Evolutionary conservation across 2,329 filamentous ascomycete species (phyloP), one percentile per base, ranked within the genome.

Genomic region (Westerdykella ornata): DNA sequence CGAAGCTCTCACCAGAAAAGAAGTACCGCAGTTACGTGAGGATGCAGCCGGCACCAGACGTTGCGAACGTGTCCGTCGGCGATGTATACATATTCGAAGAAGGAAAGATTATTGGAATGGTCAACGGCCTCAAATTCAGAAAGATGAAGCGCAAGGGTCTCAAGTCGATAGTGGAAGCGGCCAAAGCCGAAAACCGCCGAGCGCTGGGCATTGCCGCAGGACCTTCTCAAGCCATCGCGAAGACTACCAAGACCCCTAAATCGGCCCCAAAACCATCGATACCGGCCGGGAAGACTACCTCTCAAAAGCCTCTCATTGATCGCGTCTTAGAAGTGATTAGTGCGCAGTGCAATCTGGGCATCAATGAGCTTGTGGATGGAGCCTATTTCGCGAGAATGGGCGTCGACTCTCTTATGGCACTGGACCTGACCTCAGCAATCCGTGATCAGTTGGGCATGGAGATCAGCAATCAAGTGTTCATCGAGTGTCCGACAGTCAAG

Each of bases 261-360:
- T 26, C 22, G 12, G 12, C 22, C 8, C 22, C 8, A 11, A 26
- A 11, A 26, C 4, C 22, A 7, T 9, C 7, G 22, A 2, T 11
- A 4, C 3, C 12, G 22, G 12, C 22, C 22, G 12, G 12, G 22
- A 26, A 26, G 22, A 9, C 7, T 11, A 59, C 67, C 13, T 63
- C 70, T 48, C 68, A 55, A 33, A 72, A 57, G 56, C 76, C 29
- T 67, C 73, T 67, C 54, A 71, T 57, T 60, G 75, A 52, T 45
- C 70, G 71, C 47, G 73, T 85, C 35, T 79, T 82, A 61, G 74
- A 76, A 40, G 84, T 81, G 42, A 80, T 86, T 47, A 78, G 81
- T n/a, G 71, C 75, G 29, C 82, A 86, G 60, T 77, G 76, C 36
- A 77, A 78, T 46, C 70, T 81, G 15, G 73, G 77, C 38, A 70